Base-by-base conservation (phyloP, 257 asterid species). In the Datura wrightii region DNA sequence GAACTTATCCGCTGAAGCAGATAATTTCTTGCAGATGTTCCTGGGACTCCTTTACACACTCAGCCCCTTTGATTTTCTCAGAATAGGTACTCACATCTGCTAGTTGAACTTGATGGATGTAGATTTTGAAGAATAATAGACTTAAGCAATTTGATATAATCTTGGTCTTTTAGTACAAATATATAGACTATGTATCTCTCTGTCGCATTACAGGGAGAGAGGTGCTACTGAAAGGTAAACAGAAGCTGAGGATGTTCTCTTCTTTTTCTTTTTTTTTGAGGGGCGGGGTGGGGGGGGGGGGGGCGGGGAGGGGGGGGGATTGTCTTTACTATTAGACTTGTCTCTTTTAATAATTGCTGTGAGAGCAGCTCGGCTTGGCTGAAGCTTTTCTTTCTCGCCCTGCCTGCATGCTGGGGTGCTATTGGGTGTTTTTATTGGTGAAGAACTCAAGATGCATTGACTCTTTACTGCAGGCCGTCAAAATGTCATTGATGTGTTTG, bases 21-120 rank as follows among this genome's bases (percentile, higher is more conserved):
- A 6, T 72, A 87, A 69, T 82, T 79, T 48, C 83, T 78, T 89
- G 90, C 94, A 94, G 98, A 55, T 94, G 90, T 59, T 89, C 78
- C 87, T 94, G 82, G 98, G 95, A 65, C 36, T 90, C 48, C 86
- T 94, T n/a, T 91, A 88, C 92, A 88, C 94, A 13, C 15, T 89
- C 86, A 67, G 90, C 90, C 98, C 97, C 79, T 86, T 90, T 39
- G 97, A 94, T 88, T 92, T 93, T 86, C 93, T 93, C 71, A 92
- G 78, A 66, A 86, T 90, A 90, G 97, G 97, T 94, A 90, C 80
- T 79, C 18, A 80, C 36, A 52, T 81, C 52, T 50, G 31, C 67
- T 71, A 54, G 19, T 84, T 74, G 58, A 70, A 55, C 78, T 24
- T 59, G 31, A 80, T 82, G 55, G 62, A 59, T 3, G 59, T 19